These are phyloP conservation scores for Beauveria asiatica DNA, from an alignment of 2,329 filamentous ascomycete genomes.

Conservation along the genomic window DNA sequence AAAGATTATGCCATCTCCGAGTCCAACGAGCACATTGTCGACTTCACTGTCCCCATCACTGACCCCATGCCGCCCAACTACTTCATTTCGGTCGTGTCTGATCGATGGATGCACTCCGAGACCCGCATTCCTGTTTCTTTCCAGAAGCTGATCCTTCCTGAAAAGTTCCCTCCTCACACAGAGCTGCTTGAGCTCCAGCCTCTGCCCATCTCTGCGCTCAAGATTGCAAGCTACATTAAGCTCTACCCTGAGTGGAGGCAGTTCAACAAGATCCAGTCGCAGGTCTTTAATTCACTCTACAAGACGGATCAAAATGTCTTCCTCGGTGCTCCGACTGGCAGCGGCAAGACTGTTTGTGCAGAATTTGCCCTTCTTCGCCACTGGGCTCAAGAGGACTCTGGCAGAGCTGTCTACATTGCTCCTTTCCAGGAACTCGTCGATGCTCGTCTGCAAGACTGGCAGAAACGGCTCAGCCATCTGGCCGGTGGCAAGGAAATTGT, in stretches of 20 bases:
- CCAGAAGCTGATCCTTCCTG: slow-evolving; percentile 86
- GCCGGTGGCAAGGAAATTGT: slow-evolving; percentile 81
- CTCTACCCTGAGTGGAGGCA: slow-evolving; percentile 77
- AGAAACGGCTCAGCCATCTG: slow-evolving; percentile 61
- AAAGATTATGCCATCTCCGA: slow-evolving; percentile 81
- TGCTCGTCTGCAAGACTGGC: slow-evolving; percentile 74
- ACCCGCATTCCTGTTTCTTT: slow-evolving; percentile 90
- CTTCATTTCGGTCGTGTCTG: slow-evolving; percentile 90
- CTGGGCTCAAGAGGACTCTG: slow-evolving; percentile 53
- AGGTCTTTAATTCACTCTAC: slow-evolving; percentile 91
- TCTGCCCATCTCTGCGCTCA: slow-evolving; percentile 79
- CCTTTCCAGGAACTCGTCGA: slow-evolving; percentile 93
- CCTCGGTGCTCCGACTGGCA: slow-evolving; percentile 84
- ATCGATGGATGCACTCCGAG: slow-evolving; percentile 97
- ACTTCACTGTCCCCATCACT: slow-evolving; percentile 92
- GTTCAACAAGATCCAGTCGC: slow-evolving; percentile 97
- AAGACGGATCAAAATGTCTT: slow-evolving; percentile 90
- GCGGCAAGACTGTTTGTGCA: slow-evolving; percentile 93
- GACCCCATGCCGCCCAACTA: slow-evolving; percentile 99
- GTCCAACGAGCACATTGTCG: slow-evolving; percentile 85
- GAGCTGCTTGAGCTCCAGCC: slow-evolving; percentile 87
- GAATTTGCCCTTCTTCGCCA: slow-evolving; percentile 87
- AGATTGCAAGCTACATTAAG: slow-evolving; percentile 70
- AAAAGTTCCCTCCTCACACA: slow-evolving; percentile 92
- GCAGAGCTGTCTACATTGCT: slow-evolving; percentile 85